phyloP scores from a whole-genome alignment of 495 filamentous ascomycete genomes.

The Chaetomium cochliodes region DNA sequence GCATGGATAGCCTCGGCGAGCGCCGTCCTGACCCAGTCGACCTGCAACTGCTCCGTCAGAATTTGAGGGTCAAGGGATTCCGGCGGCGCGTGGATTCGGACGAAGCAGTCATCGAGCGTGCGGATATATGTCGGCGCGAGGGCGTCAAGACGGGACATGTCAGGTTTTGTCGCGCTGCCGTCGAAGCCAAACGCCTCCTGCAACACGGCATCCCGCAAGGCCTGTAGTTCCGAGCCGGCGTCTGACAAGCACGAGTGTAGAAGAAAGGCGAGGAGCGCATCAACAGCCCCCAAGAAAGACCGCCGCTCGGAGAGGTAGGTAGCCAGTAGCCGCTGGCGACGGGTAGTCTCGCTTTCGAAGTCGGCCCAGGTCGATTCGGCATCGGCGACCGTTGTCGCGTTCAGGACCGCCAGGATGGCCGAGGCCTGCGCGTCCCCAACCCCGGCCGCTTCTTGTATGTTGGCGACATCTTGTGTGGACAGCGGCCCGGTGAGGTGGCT shows the following conservation, averaged over 20 bases:
- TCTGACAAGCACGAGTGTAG: conserved; percentile 35
- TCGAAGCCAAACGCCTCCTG: conserved; percentile 30
- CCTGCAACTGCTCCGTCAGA: conserved; percentile 51
- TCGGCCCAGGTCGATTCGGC: conserved; percentile 50
- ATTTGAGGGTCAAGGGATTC: conserved; percentile 31
- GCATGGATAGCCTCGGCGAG: conserved; percentile 69
- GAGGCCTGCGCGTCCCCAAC: conserved; percentile 53
- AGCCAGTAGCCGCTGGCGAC: conserved; percentile 61
- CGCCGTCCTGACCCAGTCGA: conserved; percentile 60
- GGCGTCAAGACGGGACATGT: conserved; percentile 33
- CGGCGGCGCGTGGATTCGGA: conserved; percentile 33
- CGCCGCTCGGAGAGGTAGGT: conserved; percentile 69
- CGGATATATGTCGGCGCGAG: conserved; percentile 44
- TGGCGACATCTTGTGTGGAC: conserved; percentile 65
- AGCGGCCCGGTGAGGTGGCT: conserved; percentile 63
- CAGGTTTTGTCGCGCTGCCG: conserved; percentile 20
- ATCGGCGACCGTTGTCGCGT: conserved; percentile 42
- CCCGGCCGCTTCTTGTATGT: conserved; percentile 64
- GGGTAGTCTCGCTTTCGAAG: conserved; percentile 57
- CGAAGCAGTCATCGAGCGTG: conserved; percentile 39
- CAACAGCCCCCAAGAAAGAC: conserved; percentile 52
- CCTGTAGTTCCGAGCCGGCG: conserved; percentile 31
- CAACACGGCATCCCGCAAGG: conserved; percentile 28
- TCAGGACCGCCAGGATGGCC: conserved; percentile 46
- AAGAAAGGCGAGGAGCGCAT: conserved; percentile 45